Evolutionary conservation across 1,284 basidiomycete species (phyloP), one percentile per base, ranked within the genome.

Genomic region (Trametes sp.): DNA sequence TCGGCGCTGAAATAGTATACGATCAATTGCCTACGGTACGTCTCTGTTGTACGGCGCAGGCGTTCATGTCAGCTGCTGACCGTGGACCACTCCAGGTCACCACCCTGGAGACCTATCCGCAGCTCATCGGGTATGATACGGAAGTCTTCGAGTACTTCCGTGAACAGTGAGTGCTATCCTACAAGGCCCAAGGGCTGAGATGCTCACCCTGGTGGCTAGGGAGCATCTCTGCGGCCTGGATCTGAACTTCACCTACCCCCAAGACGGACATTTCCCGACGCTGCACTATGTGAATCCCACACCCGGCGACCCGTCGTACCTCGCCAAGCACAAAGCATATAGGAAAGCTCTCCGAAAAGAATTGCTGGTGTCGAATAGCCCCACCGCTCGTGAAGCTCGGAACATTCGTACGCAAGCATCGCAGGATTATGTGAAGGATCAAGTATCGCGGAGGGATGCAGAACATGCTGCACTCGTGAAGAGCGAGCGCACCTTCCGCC

Each of bases 221-320:
- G 57, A 65, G 29, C 65, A 68, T 29, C 66, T 69, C 6, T 69
- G 89, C 66, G 83, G 84, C 2, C 89, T 82, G 70, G 79, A 91
- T 67, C 72, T 91, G 45, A 87, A 86, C 67, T 75, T 91, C 10
- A 86, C 87, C 21, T 91, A 91, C 64, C 89, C 89, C 2, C 86
- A 90, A 70, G 77, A 60, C 21, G 81, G 79, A 38, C 74, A 74
- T 36, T 81, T 90, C 55, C 84, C 86, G 0, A 75, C 82, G 1
- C 50, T 68, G 21, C 49, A 61, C 24, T 49, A 55, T 31, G n/a
- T n/a, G n/a, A n/a, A n/a, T n/a, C n/a, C n/a, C n/a, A n/a, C n/a
- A n/a, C n/a, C n/a, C n/a, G n/a, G n/a, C n/a, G n/a, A n/a, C n/a
- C n/a, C n/a, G n/a, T n/a, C n/a, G n/a, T n/a, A n/a, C n/a, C n/a